Conservation (phyloP, 495 filamentous ascomycete genomes). For the Penicillium cinerascens region DNA sequence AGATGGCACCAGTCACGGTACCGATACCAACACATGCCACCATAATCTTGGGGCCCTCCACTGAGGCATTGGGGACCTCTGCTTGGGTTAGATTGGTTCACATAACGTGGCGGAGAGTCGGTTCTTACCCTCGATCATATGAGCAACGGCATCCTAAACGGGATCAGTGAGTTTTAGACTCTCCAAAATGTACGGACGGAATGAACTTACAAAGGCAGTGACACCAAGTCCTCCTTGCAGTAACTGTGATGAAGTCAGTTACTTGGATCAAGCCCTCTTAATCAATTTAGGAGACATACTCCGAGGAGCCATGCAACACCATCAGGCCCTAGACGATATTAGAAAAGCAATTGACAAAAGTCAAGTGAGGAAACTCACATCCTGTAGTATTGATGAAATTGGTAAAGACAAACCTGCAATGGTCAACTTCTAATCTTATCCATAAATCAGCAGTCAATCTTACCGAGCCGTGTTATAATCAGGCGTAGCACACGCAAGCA, state of each 20-base stretch:
- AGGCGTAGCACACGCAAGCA: constrained; percentile 58
- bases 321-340: constrained; percentile 44
- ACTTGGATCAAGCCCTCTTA: background rate
- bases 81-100: background rate
- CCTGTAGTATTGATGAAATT: constrained; percentile 57
- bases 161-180: background rate
- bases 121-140: constrained; percentile 38
- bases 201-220: constrained; percentile 49
- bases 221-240: constrained; percentile 56
- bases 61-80: constrained; percentile 63
- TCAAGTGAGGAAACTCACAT: constrained; percentile 24
- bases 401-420: constrained; percentile 51
- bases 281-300: constrained; percentile 11
- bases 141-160: constrained; percentile 46
- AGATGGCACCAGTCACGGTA: constrained; percentile 61
- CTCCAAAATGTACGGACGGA: background rate
- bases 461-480: constrained; percentile 56
- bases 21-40: constrained; percentile 66
- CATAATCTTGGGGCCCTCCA: constrained; percentile 67
- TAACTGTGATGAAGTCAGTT: constrained; percentile 20
- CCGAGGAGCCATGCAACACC: constrained; percentile 59
- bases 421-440: constrained; percentile 37
- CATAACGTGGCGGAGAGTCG: background rate
- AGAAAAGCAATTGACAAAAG: background rate
- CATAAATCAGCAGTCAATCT: constrained; percentile 31